These are phyloP conservation scores for Citrus trifoliata DNA, from an alignment of 345 rosid genomes.

Conservation along the genomic window DNA sequence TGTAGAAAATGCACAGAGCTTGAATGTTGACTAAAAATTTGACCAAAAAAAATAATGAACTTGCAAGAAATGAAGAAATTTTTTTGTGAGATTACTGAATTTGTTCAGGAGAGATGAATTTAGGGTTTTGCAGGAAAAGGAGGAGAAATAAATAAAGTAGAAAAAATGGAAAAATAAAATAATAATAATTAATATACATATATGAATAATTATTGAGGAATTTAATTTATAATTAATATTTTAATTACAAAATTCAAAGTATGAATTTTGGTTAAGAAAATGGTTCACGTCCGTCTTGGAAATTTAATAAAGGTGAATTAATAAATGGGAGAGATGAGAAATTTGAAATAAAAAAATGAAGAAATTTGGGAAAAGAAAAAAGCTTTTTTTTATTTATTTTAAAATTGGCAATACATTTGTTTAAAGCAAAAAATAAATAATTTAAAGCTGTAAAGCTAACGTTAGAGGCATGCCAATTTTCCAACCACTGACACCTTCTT, in stretches of 20 bases:
- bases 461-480: conserved; percentile 45
- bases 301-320: conserved; percentile 50
- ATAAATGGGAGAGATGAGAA: conserved; percentile 30
- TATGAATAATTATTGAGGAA: conserved; percentile 41
- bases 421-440: conserved; percentile 22
- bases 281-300: conserved; percentile 91
- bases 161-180: conserved; percentile 17
- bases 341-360: conserved; percentile 15
- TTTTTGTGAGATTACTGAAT: conserved; percentile 29
- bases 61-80: conserved; percentile 30
- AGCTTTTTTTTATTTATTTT: conserved; percentile 19
- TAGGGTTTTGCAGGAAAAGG: conserved; percentile 69
- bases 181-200: conserved; percentile 20
- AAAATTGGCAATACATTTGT: conserved; percentile 19
- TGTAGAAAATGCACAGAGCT: conserved; percentile 48
- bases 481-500: conserved; percentile 64
- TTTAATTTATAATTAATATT: conserved; percentile 52
- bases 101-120: conserved; percentile 48
- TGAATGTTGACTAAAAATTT: conserved; percentile 23
- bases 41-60: conserved; percentile 27
- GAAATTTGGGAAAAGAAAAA: conserved; percentile 29
- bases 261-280: conserved; percentile 89
- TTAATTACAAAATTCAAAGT: conserved; percentile 65
- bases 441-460: conserved; percentile 61
- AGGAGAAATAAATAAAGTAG: conserved; percentile 45